A percentile compares a stretch with the other conserved stretches of the same genome.
Conservation (phyloP, 345 rosid species). For the Aethionema arabicum region DNA sequence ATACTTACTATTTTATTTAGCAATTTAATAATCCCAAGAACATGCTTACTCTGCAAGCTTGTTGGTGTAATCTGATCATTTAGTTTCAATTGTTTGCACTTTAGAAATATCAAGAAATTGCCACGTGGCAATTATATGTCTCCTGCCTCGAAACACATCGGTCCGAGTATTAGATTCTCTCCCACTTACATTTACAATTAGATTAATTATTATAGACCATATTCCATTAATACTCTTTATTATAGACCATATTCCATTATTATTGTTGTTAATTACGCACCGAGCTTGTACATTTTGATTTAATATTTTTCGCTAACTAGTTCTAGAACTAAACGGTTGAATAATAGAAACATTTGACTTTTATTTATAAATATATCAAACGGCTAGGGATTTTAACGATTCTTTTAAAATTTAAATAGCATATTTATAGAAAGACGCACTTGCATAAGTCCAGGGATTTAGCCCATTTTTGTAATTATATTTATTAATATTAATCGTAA, state of each 20-base stretch:
- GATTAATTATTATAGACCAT: conserved; percentile 5
- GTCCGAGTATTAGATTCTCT: conserved; percentile 34
- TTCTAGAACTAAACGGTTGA: too few species aligned
- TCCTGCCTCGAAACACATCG: conserved; percentile 31
- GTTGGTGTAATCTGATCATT: conserved; percentile 33
- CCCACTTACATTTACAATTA: conserved; percentile 22
- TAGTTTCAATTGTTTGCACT: conserved; percentile 25
- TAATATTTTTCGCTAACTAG: neutral
- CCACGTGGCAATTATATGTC: conserved; percentile 32
- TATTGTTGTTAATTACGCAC: conserved; percentile 16
- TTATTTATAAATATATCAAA: too few species aligned
- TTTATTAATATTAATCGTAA: too few species aligned
- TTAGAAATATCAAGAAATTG: conserved; percentile 21
- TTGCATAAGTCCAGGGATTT: too few species aligned
- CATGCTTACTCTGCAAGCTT: conserved; percentile 29
- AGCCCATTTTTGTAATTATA: too few species aligned
- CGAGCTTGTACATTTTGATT: conserved; percentile 11
- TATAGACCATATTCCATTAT: conserved; percentile 25
- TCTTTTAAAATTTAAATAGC: too few species aligned
- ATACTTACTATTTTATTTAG: neutral
- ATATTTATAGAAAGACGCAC: too few species aligned
- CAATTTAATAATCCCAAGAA: neutral
- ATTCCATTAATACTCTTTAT: conserved; percentile 22
- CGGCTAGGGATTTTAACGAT: too few species aligned
- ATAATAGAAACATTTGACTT: too few species aligned